phyloP scores from a whole-genome alignment of 2,329 filamentous ascomycete genomes.

The Pestalotiopsis sp. region DNA sequence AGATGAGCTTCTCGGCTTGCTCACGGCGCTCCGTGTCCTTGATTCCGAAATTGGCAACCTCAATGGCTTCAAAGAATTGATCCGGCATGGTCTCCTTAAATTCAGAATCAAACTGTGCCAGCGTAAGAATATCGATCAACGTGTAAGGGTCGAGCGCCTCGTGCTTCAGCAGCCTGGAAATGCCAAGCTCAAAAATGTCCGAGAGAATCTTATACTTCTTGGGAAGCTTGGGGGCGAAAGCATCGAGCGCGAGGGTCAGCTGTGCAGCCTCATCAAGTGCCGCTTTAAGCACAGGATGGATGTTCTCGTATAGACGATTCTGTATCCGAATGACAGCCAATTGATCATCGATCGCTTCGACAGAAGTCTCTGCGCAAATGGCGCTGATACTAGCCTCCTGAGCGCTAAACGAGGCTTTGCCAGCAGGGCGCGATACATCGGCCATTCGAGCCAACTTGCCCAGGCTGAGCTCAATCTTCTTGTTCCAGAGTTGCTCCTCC shows the following conservation, averaged over 20 bases:
- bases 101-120: slow-evolving; percentile 56
- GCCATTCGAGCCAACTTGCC: slow-evolving; percentile 81
- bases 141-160: slow-evolving; percentile 68
- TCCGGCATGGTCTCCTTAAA: slow-evolving; percentile 58
- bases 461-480: slow-evolving; percentile 89
- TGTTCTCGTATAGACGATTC: slow-evolving; percentile 70
- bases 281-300: slow-evolving; percentile 67
- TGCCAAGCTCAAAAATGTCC: slow-evolving; percentile 70
- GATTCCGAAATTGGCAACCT: slow-evolving; percentile 58
- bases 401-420: slow-evolving; percentile 28
- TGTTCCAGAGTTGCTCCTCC: slow-evolving; percentile 86
- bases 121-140: slow-evolving; percentile 77
- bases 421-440: slow-evolving; percentile 44
- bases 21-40: slow-evolving; percentile 55
- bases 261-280: slow-evolving; percentile 83
- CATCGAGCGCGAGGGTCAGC: slow-evolving; percentile 73
- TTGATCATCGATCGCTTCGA: slow-evolving; percentile 62
- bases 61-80: slow-evolving; percentile 77
- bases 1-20: slow-evolving; percentile 68
- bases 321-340: slow-evolving; percentile 78
- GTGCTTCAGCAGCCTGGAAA: slow-evolving; percentile 72
- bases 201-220: slow-evolving; percentile 71
- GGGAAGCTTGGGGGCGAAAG: slow-evolving; percentile 59
- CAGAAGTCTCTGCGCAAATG: slow-evolving; percentile 27
- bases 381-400: slow-evolving; percentile 29